Percentiles rank a stretch among this genome's conserved stretches.
Conservation (phyloP, 2,329 filamentous ascomycete species). For the Alternaria sp. region DNA sequence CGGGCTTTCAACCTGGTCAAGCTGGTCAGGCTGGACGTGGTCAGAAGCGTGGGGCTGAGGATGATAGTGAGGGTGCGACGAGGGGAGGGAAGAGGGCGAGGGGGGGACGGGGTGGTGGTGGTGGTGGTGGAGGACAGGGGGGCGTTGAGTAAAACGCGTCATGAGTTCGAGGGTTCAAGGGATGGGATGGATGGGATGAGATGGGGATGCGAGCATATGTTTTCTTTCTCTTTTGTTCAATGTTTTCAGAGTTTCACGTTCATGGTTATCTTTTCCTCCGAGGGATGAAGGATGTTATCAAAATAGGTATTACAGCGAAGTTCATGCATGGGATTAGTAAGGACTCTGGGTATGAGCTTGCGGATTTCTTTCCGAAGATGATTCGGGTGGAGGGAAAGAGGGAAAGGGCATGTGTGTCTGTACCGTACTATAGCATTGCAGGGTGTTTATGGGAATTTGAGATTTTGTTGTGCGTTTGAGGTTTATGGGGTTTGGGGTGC, state of each 20-base stretch:
- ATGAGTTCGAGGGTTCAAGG: background rate
- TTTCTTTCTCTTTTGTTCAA: background rate
- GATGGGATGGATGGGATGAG: background rate
- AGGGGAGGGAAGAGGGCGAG: conserved; percentile 41
- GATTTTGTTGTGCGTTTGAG: background rate
- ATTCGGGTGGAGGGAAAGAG: too few relatives aligned
- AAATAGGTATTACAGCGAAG: background rate
- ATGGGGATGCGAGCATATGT: background rate
- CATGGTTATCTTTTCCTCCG: background rate
- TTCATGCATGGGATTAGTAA: background rate
- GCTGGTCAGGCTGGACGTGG: conserved; percentile 31
- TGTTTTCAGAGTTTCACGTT: background rate
- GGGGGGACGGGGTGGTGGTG: conserved; percentile 30
- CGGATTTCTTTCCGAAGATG: background rate
- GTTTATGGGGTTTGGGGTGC: background rate
- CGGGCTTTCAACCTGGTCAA: conserved; percentile 42
- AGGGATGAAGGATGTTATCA: background rate
- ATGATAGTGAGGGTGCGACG: conserved; percentile 35
- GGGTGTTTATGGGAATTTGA: background rate
- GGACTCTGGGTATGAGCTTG: background rate
- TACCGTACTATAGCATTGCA: background rate
- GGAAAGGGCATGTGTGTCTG: too few relatives aligned
- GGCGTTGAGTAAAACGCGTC: conserved; percentile 5
- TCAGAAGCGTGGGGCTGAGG: conserved; percentile 44
- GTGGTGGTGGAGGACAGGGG: conserved; percentile 11